Base-by-base conservation (phyloP, 75 land plant species). In the Sequoia sempervirens region DNA sequence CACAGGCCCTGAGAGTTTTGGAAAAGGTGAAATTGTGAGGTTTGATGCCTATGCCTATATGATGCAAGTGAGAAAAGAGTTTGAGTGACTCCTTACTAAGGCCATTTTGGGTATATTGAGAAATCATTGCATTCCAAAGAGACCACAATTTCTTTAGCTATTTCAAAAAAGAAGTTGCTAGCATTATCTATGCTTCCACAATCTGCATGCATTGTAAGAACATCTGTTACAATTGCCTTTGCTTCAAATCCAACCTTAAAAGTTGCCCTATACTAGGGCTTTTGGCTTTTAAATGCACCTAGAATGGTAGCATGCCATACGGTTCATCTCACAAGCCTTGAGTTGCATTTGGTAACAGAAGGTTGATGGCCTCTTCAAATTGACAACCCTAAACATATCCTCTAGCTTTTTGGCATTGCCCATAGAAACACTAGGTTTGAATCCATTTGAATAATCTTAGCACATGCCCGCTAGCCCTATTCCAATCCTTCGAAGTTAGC, bases 201-300 rank as follows among this genome's bases (percentile, higher is more conserved):
- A 76, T 91, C 88, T 26, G 88, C 88, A 88, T 94, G 92, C 93
- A 94, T 85, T 52, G 86, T 87, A 38, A 92, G n/a, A 40, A 94
- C 85, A 72, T 94, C 91, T 30, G 72, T 76, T 4, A 85, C 85
- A 46, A 89, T 64, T 1, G 46, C 37, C 43, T 90, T 91, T 12
- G 86, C 3, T 40, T 30, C 74, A 50, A 86, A 73, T 75, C 81
- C 47, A 20, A 80, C 84, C 78, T 91, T 70, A 13, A 91, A 43
- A 12, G 88, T 40, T 40, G 41, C 41, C 41, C 41, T 40, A 40
- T 40, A 40, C 41, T 40, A 87, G 75, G 10, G 82, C 36, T 81
- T 76, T 36, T 85, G 9, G 43, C 88, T 82, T 41, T 89, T 87
- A 83, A 92, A 92, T 61, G 90, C 91, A 81, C 90, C 88, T 75